Percentiles rank a stretch among this genome's conserved stretches.
phyloP scores from a whole-genome alignment of 768 basidiomycete genomes.

The Tricholoma furcatifolium region DNA sequence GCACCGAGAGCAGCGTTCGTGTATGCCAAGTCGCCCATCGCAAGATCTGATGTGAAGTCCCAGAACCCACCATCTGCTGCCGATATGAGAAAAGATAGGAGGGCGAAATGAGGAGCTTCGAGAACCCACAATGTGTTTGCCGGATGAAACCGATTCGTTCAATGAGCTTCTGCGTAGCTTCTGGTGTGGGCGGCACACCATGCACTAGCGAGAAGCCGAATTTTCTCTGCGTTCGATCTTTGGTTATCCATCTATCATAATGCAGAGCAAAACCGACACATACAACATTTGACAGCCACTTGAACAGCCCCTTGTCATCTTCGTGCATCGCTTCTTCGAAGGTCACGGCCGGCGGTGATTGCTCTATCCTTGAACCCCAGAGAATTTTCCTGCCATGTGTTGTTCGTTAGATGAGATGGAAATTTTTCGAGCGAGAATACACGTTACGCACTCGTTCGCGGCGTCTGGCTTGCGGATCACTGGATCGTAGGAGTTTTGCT shows the following conservation, averaged over 20 bases:
- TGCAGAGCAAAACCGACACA: slow-evolving; percentile 24
- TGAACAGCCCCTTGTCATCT: slow-evolving; percentile 66
- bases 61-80: slow-evolving; percentile 86
- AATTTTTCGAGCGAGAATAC: background rate
- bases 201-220: slow-evolving; percentile 90
- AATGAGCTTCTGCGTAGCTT: slow-evolving; percentile 80
- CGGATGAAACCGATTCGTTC: slow-evolving; percentile 83
- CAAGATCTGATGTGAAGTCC: slow-evolving; percentile 92
- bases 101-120: background rate
- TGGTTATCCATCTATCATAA: slow-evolving; percentile 2
- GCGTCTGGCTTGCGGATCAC: slow-evolving; percentile 32
- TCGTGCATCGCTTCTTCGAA: slow-evolving; percentile 73
- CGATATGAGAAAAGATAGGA: background rate
- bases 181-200: slow-evolving; percentile 75
- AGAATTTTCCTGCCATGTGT: slow-evolving; percentile 52
- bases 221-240: slow-evolving; percentile 49
- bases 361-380: slow-evolving; percentile 79
- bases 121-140: slow-evolving; percentile 60
- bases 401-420: background rate
- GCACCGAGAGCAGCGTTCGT: slow-evolving; percentile 84
- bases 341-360: slow-evolving; percentile 69
- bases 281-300: slow-evolving; percentile 82
- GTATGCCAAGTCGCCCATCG: slow-evolving; percentile 93
- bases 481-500: slow-evolving; percentile 79
- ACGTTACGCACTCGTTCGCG: slow-evolving; percentile 42